Base-by-base conservation (phyloP, 2,329 filamentous ascomycete species). In the Alternaria ethzedia region DNA sequence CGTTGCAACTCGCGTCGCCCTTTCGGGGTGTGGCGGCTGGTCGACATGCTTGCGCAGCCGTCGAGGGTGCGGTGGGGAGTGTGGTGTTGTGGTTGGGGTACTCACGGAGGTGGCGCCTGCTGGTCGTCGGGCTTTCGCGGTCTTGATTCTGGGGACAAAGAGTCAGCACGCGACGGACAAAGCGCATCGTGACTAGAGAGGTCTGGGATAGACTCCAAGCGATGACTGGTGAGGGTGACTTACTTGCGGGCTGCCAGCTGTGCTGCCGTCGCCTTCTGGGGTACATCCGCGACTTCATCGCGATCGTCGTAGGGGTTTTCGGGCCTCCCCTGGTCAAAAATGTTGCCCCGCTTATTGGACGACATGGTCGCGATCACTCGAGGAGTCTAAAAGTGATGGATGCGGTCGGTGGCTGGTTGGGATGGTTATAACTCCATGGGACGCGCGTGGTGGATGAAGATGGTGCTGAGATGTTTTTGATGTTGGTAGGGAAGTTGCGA, bases 211-310 rank as follows among this genome's bases (percentile, higher is more conserved):
- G 52, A n/a, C 23, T 54, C 23, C 43, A 26, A 46, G 28, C 41
- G 25, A 26, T 26, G 62, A 47, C 32, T 26, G 26, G 57, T 25
- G 59, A 56, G 45, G 57, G 41, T 65, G 50, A 86, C 86, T 82
- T 80, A 87, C 86, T 83, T 87, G 79, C 86, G 82, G 63, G 76
- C 79, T 30, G 86, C 85, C 77, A 87, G 54, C 76, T 87, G 85
- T 43, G 85, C 85, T 43, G 85, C 85, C 26, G 85, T 87, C 32
- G 86, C 85, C 76, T 81, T 82, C 69, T 83, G 80, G 25, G 83
- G 82, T 68, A 80, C 78, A 3, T 86, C 84, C 50, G 80, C 80
- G 26, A 79, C 79, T 54, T 78, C 77, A 32, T 72, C 67, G 49
- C 68, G 67, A 44, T 75, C 74, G 54, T 74, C 66, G 62, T 75